Conservation (phyloP, 2,329 filamentous ascomycete species). For the Pestalotiopsis sp. region DNA sequence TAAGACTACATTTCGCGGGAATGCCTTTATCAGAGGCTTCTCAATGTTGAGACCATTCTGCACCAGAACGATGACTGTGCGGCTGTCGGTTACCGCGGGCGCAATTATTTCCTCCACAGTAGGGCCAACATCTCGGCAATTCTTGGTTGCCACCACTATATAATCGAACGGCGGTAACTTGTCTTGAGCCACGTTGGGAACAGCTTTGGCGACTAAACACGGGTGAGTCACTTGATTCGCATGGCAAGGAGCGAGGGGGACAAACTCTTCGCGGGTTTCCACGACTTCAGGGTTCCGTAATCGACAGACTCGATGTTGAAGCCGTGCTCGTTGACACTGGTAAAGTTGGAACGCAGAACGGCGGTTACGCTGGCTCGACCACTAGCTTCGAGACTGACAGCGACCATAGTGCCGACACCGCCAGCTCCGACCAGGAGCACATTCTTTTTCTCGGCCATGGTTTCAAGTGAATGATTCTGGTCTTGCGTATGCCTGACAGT, state of each 20-base stretch:
- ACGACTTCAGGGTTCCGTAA: slow-evolving; percentile 51
- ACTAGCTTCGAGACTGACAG: slow-evolving; percentile 54
- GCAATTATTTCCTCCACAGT: slow-evolving; percentile 49
- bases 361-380: slow-evolving; percentile 53
- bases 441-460: slow-evolving; percentile 31
- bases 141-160: slow-evolving; percentile 61
- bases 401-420: slow-evolving; percentile 57
- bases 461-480: background rate
- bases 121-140: slow-evolving; percentile 55
- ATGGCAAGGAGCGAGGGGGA: slow-evolving; percentile 3
- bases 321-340: slow-evolving; percentile 46
- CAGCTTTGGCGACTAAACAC: slow-evolving; percentile 43
- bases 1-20: slow-evolving; percentile 55
- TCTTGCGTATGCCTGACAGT: background rate
- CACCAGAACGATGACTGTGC: slow-evolving; percentile 57
- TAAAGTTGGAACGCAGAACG: slow-evolving; percentile 60
- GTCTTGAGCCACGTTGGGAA: slow-evolving; percentile 44
- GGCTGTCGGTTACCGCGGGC: slow-evolving; percentile 52
- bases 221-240: background rate
- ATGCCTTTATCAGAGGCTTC: slow-evolving; percentile 50
- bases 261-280: slow-evolving; percentile 44
- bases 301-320: slow-evolving; percentile 59
- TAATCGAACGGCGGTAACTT: slow-evolving; percentile 52
- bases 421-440: slow-evolving; percentile 60
- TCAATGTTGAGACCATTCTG: slow-evolving; percentile 70